Conservation (phyloP, 768 basidiomycete species). For the Russula foetens region DNA sequence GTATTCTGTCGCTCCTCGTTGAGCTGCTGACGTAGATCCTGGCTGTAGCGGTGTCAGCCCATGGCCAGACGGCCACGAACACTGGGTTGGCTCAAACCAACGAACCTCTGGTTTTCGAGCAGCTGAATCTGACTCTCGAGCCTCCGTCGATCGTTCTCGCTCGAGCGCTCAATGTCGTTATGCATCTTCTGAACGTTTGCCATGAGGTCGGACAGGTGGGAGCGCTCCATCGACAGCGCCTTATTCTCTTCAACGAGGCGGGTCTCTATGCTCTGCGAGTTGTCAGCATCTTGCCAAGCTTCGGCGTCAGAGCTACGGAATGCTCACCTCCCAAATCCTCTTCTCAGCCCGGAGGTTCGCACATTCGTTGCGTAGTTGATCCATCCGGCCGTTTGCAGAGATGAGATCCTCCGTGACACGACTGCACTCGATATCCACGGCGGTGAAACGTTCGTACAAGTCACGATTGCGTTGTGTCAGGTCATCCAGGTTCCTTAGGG, state of each 20-base stretch:
- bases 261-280: conserved; percentile 57
- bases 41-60: conserved; percentile 33
- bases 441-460: conserved; percentile 64
- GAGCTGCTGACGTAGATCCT: conserved; percentile 65
- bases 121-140: conserved; percentile 74
- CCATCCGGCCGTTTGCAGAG: conserved; percentile 48
- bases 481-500: conserved; percentile 57
- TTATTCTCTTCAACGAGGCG: conserved; percentile 85
- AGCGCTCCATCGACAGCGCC: conserved; percentile 67
- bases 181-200: conserved; percentile 87
- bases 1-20: conserved; percentile 64
- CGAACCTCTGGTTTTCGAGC: conserved; percentile 72
- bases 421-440: conserved; percentile 66
- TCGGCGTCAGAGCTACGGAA: neutral
- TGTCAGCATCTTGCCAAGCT: neutral
- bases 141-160: conserved; percentile 73
- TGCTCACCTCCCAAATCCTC: conserved; percentile 79
- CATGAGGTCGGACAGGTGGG: conserved; percentile 82
- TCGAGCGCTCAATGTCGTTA: conserved; percentile 74
- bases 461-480: conserved; percentile 61
- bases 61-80: neutral
- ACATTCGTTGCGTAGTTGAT: conserved; percentile 76
- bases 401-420: conserved; percentile 62
- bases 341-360: conserved; percentile 91
- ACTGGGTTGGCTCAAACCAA: neutral